These are phyloP conservation scores for Sporobolomyces pararoseus DNA, from an alignment of 768 basidiomycete species.

Conservation along the genomic window DNA sequence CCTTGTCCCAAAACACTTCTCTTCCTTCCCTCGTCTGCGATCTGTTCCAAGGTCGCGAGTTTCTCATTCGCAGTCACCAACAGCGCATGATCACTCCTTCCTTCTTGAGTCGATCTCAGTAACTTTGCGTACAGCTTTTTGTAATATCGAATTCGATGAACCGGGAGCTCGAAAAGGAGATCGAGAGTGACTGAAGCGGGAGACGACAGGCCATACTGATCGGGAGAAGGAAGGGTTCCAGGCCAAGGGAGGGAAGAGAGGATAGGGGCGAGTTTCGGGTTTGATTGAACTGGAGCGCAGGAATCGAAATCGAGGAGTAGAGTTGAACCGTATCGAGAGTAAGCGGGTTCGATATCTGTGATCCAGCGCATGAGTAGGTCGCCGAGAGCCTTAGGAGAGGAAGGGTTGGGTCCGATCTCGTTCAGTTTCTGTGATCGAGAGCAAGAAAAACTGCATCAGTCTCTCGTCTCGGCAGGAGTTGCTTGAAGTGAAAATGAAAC, in stretches of 20 bases:
- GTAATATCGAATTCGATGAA: constrained; percentile 81
- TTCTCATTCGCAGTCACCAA: constrained; percentile 75
- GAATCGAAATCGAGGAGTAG: constrained; percentile 73
- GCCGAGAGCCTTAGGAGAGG: constrained; percentile 86
- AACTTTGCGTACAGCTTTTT: constrained; percentile 80
- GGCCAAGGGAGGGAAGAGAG: constrained; percentile 67
- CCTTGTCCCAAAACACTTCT: constrained; percentile 7
- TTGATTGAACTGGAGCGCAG: constrained; percentile 75
- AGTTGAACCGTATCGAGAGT: constrained; percentile 70
- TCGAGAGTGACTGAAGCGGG: constrained; percentile 76
- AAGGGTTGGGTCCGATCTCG: constrained; percentile 87
- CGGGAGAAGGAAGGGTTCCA: constrained; percentile 58
- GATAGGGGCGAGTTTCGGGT: constrained; percentile 65
- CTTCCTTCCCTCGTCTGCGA: constrained; percentile 26
- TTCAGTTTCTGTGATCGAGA: constrained; percentile 67
- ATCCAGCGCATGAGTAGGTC: constrained; percentile 98
- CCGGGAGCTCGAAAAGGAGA: constrained; percentile 79
- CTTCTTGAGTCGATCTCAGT: constrained; percentile 78
- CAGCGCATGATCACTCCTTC: constrained; percentile 77
- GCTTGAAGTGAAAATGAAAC: constrained; percentile 42
- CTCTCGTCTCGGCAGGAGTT: too few species aligned
- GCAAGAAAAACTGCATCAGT: background rate
- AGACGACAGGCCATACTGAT: constrained; percentile 50
- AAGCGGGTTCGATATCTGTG: constrained; percentile 82
- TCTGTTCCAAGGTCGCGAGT: constrained; percentile 67